phyloP scores from a whole-genome alignment of 2,329 filamentous ascomycete species.

The Colletotrichum nymphaeae region DNA sequence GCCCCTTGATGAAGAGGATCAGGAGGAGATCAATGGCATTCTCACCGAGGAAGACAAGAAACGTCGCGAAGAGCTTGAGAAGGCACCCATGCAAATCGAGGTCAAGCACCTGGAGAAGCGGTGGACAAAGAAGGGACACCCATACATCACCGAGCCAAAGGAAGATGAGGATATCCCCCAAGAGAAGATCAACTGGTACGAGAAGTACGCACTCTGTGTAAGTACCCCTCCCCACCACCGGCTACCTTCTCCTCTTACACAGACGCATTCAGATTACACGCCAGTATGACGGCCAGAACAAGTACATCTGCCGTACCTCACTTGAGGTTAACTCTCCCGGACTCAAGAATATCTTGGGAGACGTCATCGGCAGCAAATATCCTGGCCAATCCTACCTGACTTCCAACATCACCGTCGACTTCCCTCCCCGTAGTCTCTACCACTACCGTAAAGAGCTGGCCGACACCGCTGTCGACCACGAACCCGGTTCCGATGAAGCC shows the following conservation, averaged over 20 bases:
- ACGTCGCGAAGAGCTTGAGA: slow-evolving; percentile 40
- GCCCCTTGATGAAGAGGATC: slow-evolving; percentile 36
- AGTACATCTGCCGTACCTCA: slow-evolving; percentile 31
- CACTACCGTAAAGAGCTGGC: slow-evolving; percentile 42
- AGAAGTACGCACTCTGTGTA: slow-evolving; percentile 44
- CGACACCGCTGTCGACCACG: slow-evolving; percentile 35
- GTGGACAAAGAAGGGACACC: slow-evolving; percentile 42
- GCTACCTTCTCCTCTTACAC: neutral
- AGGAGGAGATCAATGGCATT: slow-evolving; percentile 29
- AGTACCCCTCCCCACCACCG: neutral
- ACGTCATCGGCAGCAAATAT: slow-evolving; percentile 39
- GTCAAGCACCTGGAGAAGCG: slow-evolving; percentile 48
- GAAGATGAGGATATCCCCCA: slow-evolving; percentile 42
- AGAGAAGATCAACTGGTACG: slow-evolving; percentile 44
- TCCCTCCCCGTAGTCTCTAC: slow-evolving; percentile 41
- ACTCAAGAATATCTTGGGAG: slow-evolving; percentile 39
- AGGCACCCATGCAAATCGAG: slow-evolving; percentile 42
- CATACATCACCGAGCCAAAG: slow-evolving; percentile 44
- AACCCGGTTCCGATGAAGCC: slow-evolving; percentile 39
- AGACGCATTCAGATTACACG: slow-evolving; percentile 24
- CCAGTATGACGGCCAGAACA: slow-evolving; percentile 38
- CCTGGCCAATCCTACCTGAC: slow-evolving; percentile 42
- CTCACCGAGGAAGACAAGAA: slow-evolving; percentile 39
- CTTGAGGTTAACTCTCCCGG: slow-evolving; percentile 40
- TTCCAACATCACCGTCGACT: slow-evolving; percentile 38